Evolutionary conservation across 257 asterid species (phyloP).

Genomic region (Echium plantagineum): DNA sequence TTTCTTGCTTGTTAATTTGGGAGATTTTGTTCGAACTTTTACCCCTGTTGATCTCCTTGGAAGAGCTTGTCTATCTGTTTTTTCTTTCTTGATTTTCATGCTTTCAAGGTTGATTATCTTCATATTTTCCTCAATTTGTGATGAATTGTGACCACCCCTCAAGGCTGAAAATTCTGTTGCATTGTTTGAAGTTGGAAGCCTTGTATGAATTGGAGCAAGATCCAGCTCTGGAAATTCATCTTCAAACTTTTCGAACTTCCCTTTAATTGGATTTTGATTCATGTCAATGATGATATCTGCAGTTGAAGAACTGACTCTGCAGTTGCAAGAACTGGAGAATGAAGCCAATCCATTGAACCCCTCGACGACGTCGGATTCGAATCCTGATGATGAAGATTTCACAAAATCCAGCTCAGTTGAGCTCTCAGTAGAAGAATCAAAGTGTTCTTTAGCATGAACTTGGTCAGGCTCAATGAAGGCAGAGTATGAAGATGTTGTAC

Average conservation of each 20-base stretch:
- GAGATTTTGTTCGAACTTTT: slow-evolving; percentile 1
- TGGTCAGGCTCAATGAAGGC: slow-evolving; percentile 3
- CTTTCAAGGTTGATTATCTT: background rate
- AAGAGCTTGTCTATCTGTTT: background rate
- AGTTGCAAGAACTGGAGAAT: background rate
- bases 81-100: background rate
- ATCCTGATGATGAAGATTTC: slow-evolving; percentile 27
- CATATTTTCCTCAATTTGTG: background rate
- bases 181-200: background rate
- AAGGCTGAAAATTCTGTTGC: slow-evolving; percentile 2
- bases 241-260: background rate
- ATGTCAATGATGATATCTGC: slow-evolving; percentile 2
- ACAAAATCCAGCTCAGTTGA: slow-evolving; percentile 18
- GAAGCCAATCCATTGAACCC: slow-evolving; percentile 5
- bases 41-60: slow-evolving; percentile 1
- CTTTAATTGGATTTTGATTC: background rate
- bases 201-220: background rate
- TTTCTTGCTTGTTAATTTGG: slow-evolving; percentile 1
- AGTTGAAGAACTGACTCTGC: background rate
- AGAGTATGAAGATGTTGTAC: background rate
- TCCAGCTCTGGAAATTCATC: slow-evolving; percentile 23
- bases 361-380: slow-evolving; percentile 21
- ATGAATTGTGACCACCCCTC: background rate
- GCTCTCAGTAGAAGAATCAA: background rate
- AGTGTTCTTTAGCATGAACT: background rate